Percentiles rank a stretch among this genome's conserved stretches.
Conservation (phyloP, 169 alveolate genomes). For the Perkinsus chesapeaki region DNA sequence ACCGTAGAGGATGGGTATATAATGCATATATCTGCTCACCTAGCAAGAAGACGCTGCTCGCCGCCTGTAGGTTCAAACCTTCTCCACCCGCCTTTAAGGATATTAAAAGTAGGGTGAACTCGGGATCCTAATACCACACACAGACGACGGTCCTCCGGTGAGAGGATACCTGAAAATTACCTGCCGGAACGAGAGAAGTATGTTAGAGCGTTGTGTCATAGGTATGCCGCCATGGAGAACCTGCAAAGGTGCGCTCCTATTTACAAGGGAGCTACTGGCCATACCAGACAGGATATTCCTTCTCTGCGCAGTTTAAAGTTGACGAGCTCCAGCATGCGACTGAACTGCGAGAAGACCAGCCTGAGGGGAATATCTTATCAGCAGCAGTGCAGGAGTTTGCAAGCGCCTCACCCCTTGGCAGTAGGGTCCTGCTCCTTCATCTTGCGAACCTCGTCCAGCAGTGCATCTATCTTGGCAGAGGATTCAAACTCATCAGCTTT, state of each 20-base stretch:
- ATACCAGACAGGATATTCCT: constrained; percentile 37
- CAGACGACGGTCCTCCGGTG: constrained; percentile 25
- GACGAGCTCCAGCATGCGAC: constrained; percentile 72
- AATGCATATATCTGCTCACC: constrained; percentile 43
- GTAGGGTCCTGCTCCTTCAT: constrained; percentile 39
- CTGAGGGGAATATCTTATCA: constrained; percentile 8
- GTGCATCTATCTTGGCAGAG: constrained; percentile 60
- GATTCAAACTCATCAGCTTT: constrained; percentile 53
- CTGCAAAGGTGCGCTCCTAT: background rate
- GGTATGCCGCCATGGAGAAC: background rate
- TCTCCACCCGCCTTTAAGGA: constrained; percentile 94
- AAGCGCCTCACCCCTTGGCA: constrained; percentile 42
- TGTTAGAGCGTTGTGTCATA: constrained; percentile 48
- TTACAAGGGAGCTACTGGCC: background rate
- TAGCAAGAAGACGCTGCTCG: constrained; percentile 87
- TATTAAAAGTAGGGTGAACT: constrained; percentile 65
- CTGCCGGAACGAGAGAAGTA: constrained; percentile 53
- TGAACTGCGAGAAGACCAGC: constrained; percentile 74
- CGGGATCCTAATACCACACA: constrained; percentile 33
- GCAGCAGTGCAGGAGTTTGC: background rate
- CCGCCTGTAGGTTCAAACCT: constrained; percentile 95
- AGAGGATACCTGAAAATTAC: background rate
- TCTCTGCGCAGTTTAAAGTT: constrained; percentile 47
- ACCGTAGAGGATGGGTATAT: too few relatives aligned
- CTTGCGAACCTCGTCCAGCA: constrained; percentile 54